Percentiles rank a stretch among this genome's conserved stretches.
phyloP scores from a whole-genome alignment of 1,139 yeast species.

The Yamadazyma aaseri region DNA sequence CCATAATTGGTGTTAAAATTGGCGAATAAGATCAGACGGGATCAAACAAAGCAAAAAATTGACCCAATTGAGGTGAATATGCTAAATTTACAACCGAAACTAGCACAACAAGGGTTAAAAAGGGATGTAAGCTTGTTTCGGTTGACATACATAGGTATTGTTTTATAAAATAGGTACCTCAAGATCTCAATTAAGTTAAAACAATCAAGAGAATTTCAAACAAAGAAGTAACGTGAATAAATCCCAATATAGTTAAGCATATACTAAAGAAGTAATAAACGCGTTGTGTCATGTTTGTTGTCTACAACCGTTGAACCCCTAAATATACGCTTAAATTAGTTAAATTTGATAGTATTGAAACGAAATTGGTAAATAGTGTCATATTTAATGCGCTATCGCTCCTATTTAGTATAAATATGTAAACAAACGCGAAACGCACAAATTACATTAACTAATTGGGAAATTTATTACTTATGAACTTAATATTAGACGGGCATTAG shows the following conservation, averaged over 20 bases:
- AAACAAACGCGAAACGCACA: constrained; percentile 3
- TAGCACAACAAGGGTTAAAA: too few species aligned
- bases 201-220: background rate
- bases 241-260: background rate
- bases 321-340: background rate
- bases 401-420: background rate
- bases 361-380: background rate
- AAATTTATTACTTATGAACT: too few species aligned
- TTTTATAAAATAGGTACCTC: too few species aligned
- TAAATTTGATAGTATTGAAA: background rate
- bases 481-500: too few species aligned
- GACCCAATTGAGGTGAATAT: too few species aligned
- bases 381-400: background rate
- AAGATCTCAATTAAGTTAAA: too few species aligned
- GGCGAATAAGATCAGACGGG: too few species aligned
- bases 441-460: background rate
- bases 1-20: too few species aligned
- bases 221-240: background rate
- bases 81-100: too few species aligned
- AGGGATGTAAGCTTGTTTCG: too few species aligned
- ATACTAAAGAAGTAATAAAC: background rate
- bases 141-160: too few species aligned
- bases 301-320: constrained; percentile 1
- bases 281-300: background rate
- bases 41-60: too few species aligned